Evolutionary conservation across 805 yeast species (phyloP), one percentile per base, ranked within the genome.

Genomic region (Wickerhamiella lipophila): DNA sequence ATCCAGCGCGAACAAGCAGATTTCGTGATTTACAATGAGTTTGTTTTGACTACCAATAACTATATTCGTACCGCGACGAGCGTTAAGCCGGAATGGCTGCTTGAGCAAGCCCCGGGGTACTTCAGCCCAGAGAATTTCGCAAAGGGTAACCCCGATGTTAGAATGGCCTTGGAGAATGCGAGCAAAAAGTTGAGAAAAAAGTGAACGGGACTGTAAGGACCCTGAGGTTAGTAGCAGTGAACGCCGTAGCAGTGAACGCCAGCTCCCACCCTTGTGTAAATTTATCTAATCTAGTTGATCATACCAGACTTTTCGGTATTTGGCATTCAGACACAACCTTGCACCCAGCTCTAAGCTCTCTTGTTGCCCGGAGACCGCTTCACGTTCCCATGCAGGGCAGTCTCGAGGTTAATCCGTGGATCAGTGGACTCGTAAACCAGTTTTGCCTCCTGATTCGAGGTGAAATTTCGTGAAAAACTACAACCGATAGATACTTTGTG

Each of bases 1-100:
- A 92, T 87, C 9, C 68, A 89, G 51, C 82, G 83, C n/a, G 92
- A 84, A 51, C 81, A 81, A 53, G 38, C 38, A 7, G 96, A 89
- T 63, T 92, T 95, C 89, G 84, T 92, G 42, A 73, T 92, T 44
- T 92, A 92, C 71, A 85, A 92, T 66, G 98, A 89, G 68, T 85
- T 89, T 68, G 97, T 89, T 32, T 72, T 89, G 55, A 92, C 98
- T 1, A 78, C 94, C 7, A 83, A 88, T 65, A 92, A 89, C 61
- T 92, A 89, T 64, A 86, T 92, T 52, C 76, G 98, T 60, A 92
- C 97, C 0, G 96, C 89, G 13, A 89, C 96, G 18, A 73, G 81
- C 3, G 79, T 92, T 40, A 81, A 79, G 62, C 94, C 96, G 1
- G 96, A 88, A 59, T 83, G 97, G 96, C 73, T 87, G 57, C 71